These are phyloP conservation scores for Gypsophila paniculata DNA, from an alignment of 179 eudicot genomes.

Conservation along the genomic window DNA sequence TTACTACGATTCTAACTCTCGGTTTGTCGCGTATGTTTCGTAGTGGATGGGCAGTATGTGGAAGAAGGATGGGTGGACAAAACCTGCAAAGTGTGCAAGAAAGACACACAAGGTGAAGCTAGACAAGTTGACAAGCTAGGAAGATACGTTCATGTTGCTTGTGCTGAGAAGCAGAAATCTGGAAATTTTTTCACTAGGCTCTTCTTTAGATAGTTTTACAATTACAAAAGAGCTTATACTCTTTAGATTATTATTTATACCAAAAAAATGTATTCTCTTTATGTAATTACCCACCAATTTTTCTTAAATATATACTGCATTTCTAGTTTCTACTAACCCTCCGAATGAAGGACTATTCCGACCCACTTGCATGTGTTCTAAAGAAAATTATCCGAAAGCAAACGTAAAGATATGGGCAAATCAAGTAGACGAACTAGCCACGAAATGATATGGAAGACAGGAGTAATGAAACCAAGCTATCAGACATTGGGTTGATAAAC, in stretches of 20 bases:
- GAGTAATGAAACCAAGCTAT: background rate
- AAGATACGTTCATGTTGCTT: constrained; percentile 80
- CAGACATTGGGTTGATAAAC: background rate
- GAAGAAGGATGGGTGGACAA: constrained; percentile 99
- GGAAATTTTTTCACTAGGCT: constrained; percentile 83
- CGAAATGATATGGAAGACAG: background rate
- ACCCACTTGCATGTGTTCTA: too few relatives aligned
- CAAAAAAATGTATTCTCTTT: background rate
- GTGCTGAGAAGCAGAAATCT: constrained; percentile 50
- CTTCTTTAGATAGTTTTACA: constrained; percentile 43
- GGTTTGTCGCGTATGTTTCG: background rate
- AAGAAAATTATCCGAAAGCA: too few relatives aligned
- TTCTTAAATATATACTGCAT: background rate
- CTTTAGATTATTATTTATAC: background rate
- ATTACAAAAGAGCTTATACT: background rate
- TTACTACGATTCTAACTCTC: background rate
- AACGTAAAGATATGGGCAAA: too few relatives aligned
- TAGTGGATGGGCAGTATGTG: constrained; percentile 92
- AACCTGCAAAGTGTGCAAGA: constrained; percentile 91
- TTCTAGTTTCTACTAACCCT: background rate
- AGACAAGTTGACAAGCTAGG: constrained; percentile 83
- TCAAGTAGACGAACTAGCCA: too few relatives aligned
- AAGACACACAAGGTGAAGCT: constrained; percentile 76
- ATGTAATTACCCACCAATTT: constrained; percentile 20
- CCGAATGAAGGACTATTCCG: too few relatives aligned